Base-by-base conservation (phyloP, 805 yeast genomes). In the Kregervanrija fluxuum region DNA sequence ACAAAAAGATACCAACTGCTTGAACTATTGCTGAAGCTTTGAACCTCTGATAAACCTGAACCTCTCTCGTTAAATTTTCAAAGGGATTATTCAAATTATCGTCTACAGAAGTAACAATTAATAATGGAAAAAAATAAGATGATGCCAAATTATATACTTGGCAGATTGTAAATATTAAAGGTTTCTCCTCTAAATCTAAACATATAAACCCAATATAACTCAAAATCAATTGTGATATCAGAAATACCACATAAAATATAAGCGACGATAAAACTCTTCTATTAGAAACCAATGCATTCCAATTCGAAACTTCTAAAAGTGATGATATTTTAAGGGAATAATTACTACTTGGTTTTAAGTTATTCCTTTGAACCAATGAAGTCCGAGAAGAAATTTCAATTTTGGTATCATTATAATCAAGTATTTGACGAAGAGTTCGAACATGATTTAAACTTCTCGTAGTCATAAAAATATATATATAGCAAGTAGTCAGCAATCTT, bases 191-290 rank as follows among this genome's bases (percentile, higher is more conserved):
- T 16, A 58, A 52, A 14, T 54, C 59, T n/a, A 59, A 49, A 36
- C 50, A 49, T n/a, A 58, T 51, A 35, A 59, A 54, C 2, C 60
- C 59, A 16, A 55, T 52, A 38, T 58, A 62, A 46, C 61, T 54
- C 41, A 61, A 41, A 1, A 55, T 43, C 11, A 57, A 42, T 30
- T 58, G 59, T 2, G 65, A 55, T 40, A 54, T 37, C 55, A 58
- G 52, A 28, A 57, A 56, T 4, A 50, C 42, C 1, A 60, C 14
- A 44, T 54, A 54, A 15, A 48, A 40, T 13, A 49, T 36, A 41
- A 58, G 41, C 11, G 58, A 54, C 8, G 47, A 40, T 10, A 54
- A 35, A 42, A 55, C 28, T 43, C 48, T 50, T 13, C 47, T 49
- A 35, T 51, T 53, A 4, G 59, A 56, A 35, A 51, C 56, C 0